Percentiles rank a stretch among this genome's conserved stretches.
These are phyloP conservation scores for Lippia alba DNA, from an alignment of 305 asterid species.

Conservation along the genomic window DNA sequence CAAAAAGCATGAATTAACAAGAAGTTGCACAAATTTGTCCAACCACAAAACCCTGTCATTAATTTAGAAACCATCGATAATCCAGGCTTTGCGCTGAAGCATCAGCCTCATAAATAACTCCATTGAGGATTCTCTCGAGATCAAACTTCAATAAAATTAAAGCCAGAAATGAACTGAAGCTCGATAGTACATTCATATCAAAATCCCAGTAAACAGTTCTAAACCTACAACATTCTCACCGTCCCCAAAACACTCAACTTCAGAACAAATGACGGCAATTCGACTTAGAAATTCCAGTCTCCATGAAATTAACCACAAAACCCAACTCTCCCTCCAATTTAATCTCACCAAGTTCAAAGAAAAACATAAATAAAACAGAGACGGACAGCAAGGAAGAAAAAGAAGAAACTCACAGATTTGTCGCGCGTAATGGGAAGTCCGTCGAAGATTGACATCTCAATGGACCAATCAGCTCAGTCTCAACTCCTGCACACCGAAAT, in stretches of 20 bases:
- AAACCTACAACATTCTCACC: constrained; percentile 29
- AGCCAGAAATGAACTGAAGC: constrained; percentile 10
- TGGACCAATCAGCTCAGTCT: constrained; percentile 48
- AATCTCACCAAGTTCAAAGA: constrained; percentile 12
- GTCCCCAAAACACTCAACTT: constrained; percentile 18
- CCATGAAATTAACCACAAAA: constrained; percentile 13
- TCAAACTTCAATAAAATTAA: constrained; percentile 8
- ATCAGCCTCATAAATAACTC: constrained; percentile 17
- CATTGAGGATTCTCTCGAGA: constrained; percentile 4
- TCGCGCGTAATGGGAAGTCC: constrained; percentile 91
- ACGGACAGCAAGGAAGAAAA: constrained; percentile 16
- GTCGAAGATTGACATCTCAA: constrained; percentile 86
- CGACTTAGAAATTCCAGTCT: constrained; percentile 9
- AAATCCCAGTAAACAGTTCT: constrained; percentile 24
- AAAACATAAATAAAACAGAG: background rate
- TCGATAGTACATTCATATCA: constrained; percentile 9
- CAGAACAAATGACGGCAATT: constrained; percentile 27
- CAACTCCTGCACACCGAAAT: constrained; percentile 32
- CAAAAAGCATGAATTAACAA: background rate
- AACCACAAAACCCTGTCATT: constrained; percentile 14
- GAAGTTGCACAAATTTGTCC: constrained; percentile 15
- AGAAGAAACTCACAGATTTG: constrained; percentile 70
- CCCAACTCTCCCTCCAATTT: constrained; percentile 26
- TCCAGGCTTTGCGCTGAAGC: constrained; percentile 24
- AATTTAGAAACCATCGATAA: constrained; percentile 18